Evolutionary conservation across 306 rosid genomes (phyloP).

Genomic region (Ziziphus jujuba): DNA sequence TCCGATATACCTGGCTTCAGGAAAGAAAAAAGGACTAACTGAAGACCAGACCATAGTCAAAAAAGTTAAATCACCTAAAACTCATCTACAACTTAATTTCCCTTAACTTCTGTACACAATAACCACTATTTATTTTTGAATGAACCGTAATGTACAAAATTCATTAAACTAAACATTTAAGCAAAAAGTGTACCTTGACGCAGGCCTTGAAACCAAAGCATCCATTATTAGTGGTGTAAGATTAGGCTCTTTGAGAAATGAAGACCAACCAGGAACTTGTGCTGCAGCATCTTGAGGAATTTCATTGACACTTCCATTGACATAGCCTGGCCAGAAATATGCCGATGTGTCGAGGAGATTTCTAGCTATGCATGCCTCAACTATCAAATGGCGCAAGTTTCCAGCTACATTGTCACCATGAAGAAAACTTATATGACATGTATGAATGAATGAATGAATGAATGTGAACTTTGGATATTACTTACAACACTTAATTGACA

Average conservation of each 20-base stretch:
- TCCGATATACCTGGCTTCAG: slow-evolving; percentile 90
- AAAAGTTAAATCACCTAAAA: slow-evolving; percentile 2
- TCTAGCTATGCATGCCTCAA: slow-evolving; percentile 92
- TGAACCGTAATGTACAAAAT: too few species aligned
- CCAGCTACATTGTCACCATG: slow-evolving; percentile 60
- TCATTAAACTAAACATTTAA: too few species aligned
- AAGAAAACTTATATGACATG: too few species aligned
- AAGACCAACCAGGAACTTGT: slow-evolving; percentile 86
- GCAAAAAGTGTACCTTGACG: slow-evolving; percentile 65
- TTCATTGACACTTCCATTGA: slow-evolving; percentile 62
- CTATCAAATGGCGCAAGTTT: slow-evolving; percentile 89
- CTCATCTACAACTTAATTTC: not conserved
- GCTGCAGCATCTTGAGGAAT: slow-evolving; percentile 69
- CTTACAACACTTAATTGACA: slow-evolving; percentile 81
- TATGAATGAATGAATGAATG: not conserved
- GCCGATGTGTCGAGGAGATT: slow-evolving; percentile 82
- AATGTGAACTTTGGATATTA: slow-evolving; percentile 27
- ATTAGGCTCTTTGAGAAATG: slow-evolving; percentile 75
- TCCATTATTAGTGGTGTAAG: slow-evolving; percentile 63
- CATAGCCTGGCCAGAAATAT: slow-evolving; percentile 92
- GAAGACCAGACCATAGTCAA: slow-evolving; percentile 63
- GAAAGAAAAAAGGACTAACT: slow-evolving; percentile 64
- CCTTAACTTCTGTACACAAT: too few species aligned
- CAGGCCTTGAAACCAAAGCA: slow-evolving; percentile 84
- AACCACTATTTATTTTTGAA: too few species aligned